Conservation (phyloP, 2,329 filamentous ascomycete genomes). For the Rhinocladiella similis region DNA sequence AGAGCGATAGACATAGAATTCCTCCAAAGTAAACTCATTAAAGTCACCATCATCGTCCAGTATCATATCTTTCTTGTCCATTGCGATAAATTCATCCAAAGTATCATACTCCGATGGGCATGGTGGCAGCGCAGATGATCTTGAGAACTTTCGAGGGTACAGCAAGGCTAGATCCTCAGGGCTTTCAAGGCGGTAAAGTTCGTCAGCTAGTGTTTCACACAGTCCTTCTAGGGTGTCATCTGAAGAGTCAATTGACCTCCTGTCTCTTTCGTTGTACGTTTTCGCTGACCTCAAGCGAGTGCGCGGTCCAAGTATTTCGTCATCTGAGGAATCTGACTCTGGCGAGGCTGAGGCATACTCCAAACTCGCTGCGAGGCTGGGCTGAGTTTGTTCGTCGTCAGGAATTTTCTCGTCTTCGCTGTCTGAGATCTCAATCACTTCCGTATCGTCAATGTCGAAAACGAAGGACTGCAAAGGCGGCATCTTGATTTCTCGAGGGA, state of each 20-base stretch:
- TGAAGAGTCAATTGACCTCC: not conserved
- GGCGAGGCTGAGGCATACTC: no score
- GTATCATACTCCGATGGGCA: not conserved
- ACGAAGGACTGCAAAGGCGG: not conserved
- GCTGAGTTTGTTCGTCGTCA: not conserved
- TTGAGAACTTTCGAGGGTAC: constrained; percentile 9
- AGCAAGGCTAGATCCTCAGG: constrained; percentile 5
- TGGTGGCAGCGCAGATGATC: not conserved
- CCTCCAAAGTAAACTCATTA: constrained; percentile 54
- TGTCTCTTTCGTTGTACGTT: no score
- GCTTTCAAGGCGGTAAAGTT: not conserved
- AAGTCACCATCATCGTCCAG: constrained; percentile 23
- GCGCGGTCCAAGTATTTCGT: no score
- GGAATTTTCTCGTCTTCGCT: not conserved
- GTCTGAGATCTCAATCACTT: not conserved
- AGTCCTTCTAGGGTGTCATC: not conserved
- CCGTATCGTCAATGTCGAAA: not conserved
- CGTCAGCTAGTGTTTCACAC: not conserved
- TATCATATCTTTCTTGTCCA: not conserved
- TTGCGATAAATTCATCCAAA: not conserved
- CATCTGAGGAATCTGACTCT: no score
- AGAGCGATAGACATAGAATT: constrained; percentile 63
- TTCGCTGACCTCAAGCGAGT: no score
- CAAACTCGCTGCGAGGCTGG: no score
- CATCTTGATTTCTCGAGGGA: no score